Evolutionary conservation across 23 red algal genomes (phyloP).

Genomic region (Gracilaria domingensis): DNA sequence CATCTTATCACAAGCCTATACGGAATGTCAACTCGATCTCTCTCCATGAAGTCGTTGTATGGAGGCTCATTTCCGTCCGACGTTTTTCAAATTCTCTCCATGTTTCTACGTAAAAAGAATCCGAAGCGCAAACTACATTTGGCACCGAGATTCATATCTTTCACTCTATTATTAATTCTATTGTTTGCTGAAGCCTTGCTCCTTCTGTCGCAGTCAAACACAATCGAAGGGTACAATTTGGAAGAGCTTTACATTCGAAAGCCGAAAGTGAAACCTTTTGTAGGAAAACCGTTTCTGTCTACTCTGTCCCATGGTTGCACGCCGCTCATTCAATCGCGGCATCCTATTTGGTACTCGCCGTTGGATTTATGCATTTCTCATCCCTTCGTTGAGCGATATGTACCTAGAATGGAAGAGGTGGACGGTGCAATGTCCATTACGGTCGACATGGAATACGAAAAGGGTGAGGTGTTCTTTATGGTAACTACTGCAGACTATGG

Average conservation of each 20-base stretch:
- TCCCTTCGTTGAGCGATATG: background rate
- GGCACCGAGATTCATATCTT: background rate
- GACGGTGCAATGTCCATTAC: no score
- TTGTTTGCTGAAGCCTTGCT: background rate
- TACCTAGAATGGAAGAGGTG: background rate
- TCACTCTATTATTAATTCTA: background rate
- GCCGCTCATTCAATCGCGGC: background rate
- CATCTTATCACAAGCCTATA: background rate
- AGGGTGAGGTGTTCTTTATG: no score
- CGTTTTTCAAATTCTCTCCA: background rate
- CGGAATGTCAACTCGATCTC: conserved; percentile 13
- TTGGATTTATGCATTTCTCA: background rate
- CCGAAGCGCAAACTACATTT: background rate
- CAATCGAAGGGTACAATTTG: background rate
- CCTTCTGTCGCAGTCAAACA: background rate
- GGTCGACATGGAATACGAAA: no score
- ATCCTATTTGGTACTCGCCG: background rate
- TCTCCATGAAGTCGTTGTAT: background rate
- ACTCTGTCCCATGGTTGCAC: background rate
- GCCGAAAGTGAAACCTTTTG: background rate
- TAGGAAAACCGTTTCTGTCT: background rate
- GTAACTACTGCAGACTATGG: no score
- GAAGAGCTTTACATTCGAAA: background rate
- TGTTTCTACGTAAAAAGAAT: background rate
- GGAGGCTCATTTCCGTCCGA: background rate